Evolutionary conservation across 106 monocot species (phyloP), one percentile per base, ranked within the genome.

Genomic region (Platanthera guangdongensis): DNA sequence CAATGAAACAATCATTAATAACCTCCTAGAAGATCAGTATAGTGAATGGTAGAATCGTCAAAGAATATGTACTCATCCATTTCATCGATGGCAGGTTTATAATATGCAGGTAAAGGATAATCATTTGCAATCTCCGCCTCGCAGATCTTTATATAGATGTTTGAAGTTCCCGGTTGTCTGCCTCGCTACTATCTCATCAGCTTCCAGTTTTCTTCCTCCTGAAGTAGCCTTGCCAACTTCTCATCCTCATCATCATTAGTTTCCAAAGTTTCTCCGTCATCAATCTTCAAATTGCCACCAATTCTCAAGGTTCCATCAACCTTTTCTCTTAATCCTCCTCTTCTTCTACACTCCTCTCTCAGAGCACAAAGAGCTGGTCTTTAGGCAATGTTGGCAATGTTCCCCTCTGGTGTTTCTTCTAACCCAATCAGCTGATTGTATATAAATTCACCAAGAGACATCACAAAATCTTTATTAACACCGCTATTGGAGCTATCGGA

Each of bases 41-140:
- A 81, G 51, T 47, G 86, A 48, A 82, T 78, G 69, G 74, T 73
- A 68, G 60, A 52, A 13, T 97, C 94, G 6, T 94, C 96, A 86
- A 85, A 89, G 59, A 88, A 88, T 46, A 97, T 83, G 52, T 85
- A 97, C 75, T 97, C 97, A 82, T 97, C 97, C 86, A 84, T 94
- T 85, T 97, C 97, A 79, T 88, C 67, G 28, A 82, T 83, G 39
- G 73, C 50, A 19, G 97, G 91, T 74, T 88, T 94, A 76, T 97
- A 97, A 78, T 94, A 97, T 74, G 91, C 86, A 79, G 97, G 97
- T 53, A 97, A 50, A 52, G 97, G 97, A 75, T 97, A 97, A 72
- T 97, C 97, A 71, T 97, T 97, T 8, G 97, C 89, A 76, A 97
- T 93, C 80, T 97, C 97, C 76, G 84, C 83, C 80, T 97, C 97